phyloP scores from a whole-genome alignment of 805 yeast genomes.

The Ogataea glucozyma region DNA sequence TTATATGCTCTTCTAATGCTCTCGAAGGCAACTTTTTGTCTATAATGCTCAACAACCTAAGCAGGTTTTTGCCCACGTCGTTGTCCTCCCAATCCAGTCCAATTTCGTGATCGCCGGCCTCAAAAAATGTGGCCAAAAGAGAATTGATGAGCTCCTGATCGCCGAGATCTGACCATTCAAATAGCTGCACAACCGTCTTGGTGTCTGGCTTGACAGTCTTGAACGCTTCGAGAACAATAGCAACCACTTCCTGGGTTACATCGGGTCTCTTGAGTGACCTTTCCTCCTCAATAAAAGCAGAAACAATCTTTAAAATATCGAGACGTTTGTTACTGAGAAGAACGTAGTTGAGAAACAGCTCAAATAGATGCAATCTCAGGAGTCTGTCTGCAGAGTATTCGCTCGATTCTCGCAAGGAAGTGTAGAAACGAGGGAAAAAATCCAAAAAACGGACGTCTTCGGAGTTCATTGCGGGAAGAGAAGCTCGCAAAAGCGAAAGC shows the following conservation, averaged over 20 bases:
- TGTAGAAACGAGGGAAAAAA: conserved; percentile 38
- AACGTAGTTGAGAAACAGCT: conserved; percentile 35
- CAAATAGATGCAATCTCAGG: conserved; percentile 34
- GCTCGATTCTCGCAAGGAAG: conserved; percentile 28
- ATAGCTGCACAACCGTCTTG: conserved; percentile 24
- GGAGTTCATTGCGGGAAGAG: conserved; percentile 30
- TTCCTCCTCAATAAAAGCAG: conserved; percentile 33
- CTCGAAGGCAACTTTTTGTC: conserved; percentile 17
- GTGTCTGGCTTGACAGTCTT: conserved; percentile 32
- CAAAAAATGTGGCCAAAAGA: conserved; percentile 26
- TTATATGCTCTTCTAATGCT: conserved; percentile 32
- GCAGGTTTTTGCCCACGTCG: conserved; percentile 24
- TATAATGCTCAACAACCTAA: conserved; percentile 20
- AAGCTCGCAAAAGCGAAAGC: conserved; percentile 25
- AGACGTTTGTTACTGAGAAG: conserved; percentile 32
- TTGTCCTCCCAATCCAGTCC: conserved; percentile 30
- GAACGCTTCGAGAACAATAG: conserved; percentile 34
- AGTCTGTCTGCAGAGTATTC: conserved; percentile 22
- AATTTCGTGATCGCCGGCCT: conserved; percentile 33
- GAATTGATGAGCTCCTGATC: conserved; percentile 14
- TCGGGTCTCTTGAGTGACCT: conserved; percentile 13
- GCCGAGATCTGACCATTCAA: conserved; percentile 19
- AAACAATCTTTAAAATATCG: conserved; percentile 26
- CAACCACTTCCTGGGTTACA: conserved; percentile 26
- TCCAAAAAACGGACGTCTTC: conserved; percentile 31